Base-by-base conservation (phyloP, 2,329 filamentous ascomycete genomes). In the Keithomyces neogunnii region DNA sequence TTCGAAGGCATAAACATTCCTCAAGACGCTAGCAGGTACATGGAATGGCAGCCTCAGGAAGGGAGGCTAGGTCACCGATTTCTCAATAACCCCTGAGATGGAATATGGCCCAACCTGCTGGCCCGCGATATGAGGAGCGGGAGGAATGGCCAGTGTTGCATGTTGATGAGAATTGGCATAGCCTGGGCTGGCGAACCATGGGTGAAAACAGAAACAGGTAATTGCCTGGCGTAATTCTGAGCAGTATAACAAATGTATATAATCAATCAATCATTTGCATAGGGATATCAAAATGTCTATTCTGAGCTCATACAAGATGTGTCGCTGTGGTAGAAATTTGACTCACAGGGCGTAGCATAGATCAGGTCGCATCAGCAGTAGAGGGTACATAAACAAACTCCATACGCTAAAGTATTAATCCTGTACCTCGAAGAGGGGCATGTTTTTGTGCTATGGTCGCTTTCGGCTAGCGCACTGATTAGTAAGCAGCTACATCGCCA, bases 21-120 rank as follows among this genome's bases (percentile, higher is more conserved):
- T 40, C 47, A 49, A 6, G 29, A 7, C 40, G 30, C 31, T 26
- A 10, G 11, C 19, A n/a, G 38, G 39, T 48, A 47, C 31, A 40
- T 49, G 32, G 40, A 38, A 26, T 53, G 49, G 46, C 49, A 48
- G 26, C 26, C 47, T 3, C 52, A 35, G 32, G 39, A 50, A n/a
- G 10, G 35, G 10, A 31, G 28, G 10, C 9, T 13, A n/a, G 26
- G n/a, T 28, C 51, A 47, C 10, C 40, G 42, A 8, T 26, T 31
- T 29, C 38, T 33, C 33, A 4, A 44, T 42, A 19, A 47, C 51
- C 38, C 32, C 52, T 10, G 47, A 49, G 8, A 45, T 45, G 5
- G 19, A 28, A 30, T 29, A n/a, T 31, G 29, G 31, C 29, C 8
- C 46, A 53, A 11, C 45, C 31, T 3, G 1, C 19, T 11, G 30